These are phyloP conservation scores for Sarcodon sp. DNA, from an alignment of 768 basidiomycete genomes.

Conservation along the genomic window DNA sequence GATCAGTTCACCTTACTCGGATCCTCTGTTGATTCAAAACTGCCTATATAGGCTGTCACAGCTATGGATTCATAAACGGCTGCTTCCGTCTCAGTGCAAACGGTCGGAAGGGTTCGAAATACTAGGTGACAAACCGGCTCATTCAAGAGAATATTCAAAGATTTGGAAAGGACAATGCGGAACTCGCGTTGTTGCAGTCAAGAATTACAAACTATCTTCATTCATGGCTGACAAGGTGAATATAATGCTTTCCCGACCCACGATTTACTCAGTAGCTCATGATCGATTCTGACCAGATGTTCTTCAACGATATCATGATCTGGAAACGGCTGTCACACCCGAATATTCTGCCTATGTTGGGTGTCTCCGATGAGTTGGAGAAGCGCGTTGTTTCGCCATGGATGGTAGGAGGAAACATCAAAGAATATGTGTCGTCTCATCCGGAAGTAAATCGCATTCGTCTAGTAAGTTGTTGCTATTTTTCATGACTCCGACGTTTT, in stretches of 20 bases:
- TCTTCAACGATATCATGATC: constrained; percentile 46
- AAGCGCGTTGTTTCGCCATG: not conserved
- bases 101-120: not conserved
- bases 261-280: not conserved
- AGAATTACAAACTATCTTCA: not conserved
- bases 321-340: constrained; percentile 62
- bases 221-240: not conserved
- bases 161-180: not conserved
- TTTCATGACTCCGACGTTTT: not conserved
- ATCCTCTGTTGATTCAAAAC: no score
- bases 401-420: not conserved
- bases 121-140: not conserved
- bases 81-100: no score
- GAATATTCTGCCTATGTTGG: constrained; percentile 62
- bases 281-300: not conserved
- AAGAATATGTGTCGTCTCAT: not conserved
- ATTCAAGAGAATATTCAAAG: not conserved
- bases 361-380: constrained; percentile 34
- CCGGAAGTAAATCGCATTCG: not conserved
- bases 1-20: no score
- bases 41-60: no score
- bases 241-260: not conserved
- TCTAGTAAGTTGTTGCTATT: not conserved
- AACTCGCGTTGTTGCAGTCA: not conserved
- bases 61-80: no score